Base-by-base conservation (phyloP, 345 rosid genomes). In the Brassica rapa region DNA sequence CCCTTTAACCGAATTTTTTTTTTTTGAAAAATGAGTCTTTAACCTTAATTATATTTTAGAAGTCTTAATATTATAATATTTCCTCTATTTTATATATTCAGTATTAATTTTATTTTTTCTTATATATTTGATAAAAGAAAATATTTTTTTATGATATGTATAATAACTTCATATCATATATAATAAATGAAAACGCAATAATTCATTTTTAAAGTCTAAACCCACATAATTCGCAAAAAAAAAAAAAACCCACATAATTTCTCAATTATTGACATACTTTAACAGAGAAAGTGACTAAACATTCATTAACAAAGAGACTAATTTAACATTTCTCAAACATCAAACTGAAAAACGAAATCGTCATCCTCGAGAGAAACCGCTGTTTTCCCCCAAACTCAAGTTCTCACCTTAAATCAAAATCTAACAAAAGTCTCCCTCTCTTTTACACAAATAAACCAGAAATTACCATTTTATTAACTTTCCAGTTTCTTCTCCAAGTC, bases 401-500 rank as follows among this genome's bases (percentile, higher is more conserved):
- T 14, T 49, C 56, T 60, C 62, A 66, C 14, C 62, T 23, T 15
- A 46, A 51, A 62, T 9, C 57, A 64, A 74, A 80, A 35, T 12
- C 71, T 35, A 65, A 39, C 7, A 56, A 27, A 4, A 6, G 8
- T 61, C 79, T 39, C 62, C 74, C 75, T 61, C 78, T 73, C 78
- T 61, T 67, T 62, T 60, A 67, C 74, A 35, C 4, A 39, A 49
- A 35, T 2, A 39, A 49, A 51, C 66, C 24, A 53, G 49, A 73
- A 66, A 1, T 68, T 73, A 61, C 74, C 57, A 46, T 57, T 71
- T 56, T 15, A 4, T 35, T 14, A 11, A 10, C 3, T 19, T 61
- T 30, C 70, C 70, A 30, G 64, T 61, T 74, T 80, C 62, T 74
- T 75, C 67, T 80, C 8, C 55, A 41, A 59, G 62, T 72, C n/a